Conservation (phyloP, 768 basidiomycete species). For the Agrocybe pediades region DNA sequence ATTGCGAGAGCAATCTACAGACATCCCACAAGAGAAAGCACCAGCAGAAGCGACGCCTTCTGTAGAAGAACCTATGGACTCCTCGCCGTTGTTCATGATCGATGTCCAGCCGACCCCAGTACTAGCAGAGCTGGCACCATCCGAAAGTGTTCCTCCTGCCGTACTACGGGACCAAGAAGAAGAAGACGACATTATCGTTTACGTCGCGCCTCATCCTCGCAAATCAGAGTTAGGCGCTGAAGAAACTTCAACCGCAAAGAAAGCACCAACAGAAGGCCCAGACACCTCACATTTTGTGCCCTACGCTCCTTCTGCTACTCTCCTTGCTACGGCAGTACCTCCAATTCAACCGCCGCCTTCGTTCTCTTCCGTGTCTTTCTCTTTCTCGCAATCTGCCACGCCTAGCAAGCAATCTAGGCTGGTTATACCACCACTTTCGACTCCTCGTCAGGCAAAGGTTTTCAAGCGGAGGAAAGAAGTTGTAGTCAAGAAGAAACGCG, state of each 20-base stretch:
- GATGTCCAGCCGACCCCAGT: conserved; percentile 15
- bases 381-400: conserved; percentile 18
- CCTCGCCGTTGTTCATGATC: conserved; percentile 18
- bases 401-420: conserved; percentile 13
- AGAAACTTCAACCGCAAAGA: neutral
- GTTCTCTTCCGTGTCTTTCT: conserved; percentile 34
- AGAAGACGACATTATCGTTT: conserved; percentile 75
- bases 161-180: conserved; percentile 28
- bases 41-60: neutral
- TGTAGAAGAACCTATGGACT: too few species aligned
- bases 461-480: conserved; percentile 21
- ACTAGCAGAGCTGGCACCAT: conserved; percentile 9
- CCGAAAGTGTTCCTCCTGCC: conserved; percentile 16
- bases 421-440: conserved; percentile 23
- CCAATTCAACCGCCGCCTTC: neutral
- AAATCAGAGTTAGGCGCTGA: neutral
- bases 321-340: conserved; percentile 9
- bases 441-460: conserved; percentile 29
- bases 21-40: too few species aligned
- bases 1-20: conserved; percentile 1
- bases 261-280: neutral
- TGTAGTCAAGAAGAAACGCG: conserved; percentile 15
- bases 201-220: conserved; percentile 75
- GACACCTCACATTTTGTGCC: conserved; percentile 25
- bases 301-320: conserved; percentile 17